Evolutionary conservation across 2,329 filamentous ascomycete species (phyloP).

Genomic region (Colletotrichum incanum): DNA sequence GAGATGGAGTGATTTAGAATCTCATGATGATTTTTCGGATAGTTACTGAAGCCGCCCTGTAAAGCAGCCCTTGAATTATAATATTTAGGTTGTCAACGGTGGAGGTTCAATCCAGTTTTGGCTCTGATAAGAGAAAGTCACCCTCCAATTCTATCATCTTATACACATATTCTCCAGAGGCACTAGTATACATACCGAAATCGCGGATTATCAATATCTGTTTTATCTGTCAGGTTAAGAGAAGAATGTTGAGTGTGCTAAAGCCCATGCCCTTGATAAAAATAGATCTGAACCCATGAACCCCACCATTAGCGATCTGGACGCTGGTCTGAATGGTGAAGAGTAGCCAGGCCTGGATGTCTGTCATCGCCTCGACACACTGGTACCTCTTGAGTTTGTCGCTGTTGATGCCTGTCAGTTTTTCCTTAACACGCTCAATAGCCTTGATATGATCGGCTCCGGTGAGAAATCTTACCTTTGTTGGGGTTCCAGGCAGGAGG

Average conservation of each 20-base stretch:
- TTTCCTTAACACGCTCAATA: slow-evolving; percentile 79
- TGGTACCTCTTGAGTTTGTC: slow-evolving; percentile 79
- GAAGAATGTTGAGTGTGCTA: slow-evolving; percentile 70
- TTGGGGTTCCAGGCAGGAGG: slow-evolving; percentile 70
- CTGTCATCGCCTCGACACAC: slow-evolving; percentile 64
- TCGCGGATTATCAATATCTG: slow-evolving; percentile 68
- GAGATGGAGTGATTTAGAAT: slow-evolving; percentile 17
- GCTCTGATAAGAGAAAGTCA: too few species aligned
- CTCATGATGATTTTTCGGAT: too few species aligned
- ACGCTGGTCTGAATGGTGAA: slow-evolving; percentile 72
- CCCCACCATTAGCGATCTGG: slow-evolving; percentile 75
- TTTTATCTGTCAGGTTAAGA: slow-evolving; percentile 64
- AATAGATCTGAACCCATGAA: slow-evolving; percentile 76
- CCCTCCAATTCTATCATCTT: not conserved
- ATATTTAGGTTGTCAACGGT: too few species aligned
- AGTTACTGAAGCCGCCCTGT: not conserved
- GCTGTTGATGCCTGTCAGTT: slow-evolving; percentile 83
- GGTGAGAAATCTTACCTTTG: slow-evolving; percentile 68
- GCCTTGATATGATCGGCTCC: slow-evolving; percentile 78
- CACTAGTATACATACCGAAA: slow-evolving; percentile 65
- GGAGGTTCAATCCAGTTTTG: too few species aligned
- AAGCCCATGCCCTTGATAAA: slow-evolving; percentile 74
- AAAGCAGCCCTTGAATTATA: not conserved
- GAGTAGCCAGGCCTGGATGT: slow-evolving; percentile 72
- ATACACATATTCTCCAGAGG: not conserved